These are phyloP conservation scores for Zymoseptoria ardabiliae DNA, from an alignment of 2,329 filamentous ascomycete species.

Conservation along the genomic window DNA sequence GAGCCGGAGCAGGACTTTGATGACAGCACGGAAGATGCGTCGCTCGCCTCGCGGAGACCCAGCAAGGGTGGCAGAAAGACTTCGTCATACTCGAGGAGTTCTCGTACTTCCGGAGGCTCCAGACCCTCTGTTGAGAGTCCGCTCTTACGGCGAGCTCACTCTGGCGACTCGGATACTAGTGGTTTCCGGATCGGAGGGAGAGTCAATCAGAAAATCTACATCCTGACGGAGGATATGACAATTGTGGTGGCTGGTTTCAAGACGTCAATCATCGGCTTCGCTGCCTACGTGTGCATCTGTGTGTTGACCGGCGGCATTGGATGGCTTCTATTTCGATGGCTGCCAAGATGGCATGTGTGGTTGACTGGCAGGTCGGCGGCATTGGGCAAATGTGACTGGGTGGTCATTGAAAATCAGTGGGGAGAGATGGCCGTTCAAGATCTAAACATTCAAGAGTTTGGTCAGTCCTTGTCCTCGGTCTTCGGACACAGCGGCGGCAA, in stretches of 20 bases:
- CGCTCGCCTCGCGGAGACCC: constrained; percentile 16
- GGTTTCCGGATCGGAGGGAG: constrained; percentile 54
- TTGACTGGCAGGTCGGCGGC: constrained; percentile 63
- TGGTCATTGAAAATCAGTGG: constrained; percentile 97
- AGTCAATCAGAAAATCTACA: constrained; percentile 83
- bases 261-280: constrained; percentile 63
- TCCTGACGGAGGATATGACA: constrained; percentile 86
- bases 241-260: constrained; percentile 88
- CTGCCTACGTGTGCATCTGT: constrained; percentile 64
- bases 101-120: constrained; percentile 42
- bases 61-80: constrained; percentile 34
- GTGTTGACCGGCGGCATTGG: constrained; percentile 65
- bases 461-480: constrained; percentile 56
- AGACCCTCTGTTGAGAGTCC: constrained; percentile 37
- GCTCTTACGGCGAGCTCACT: constrained; percentile 65
- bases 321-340: constrained; percentile 81
- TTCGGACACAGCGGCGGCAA: constrained; percentile 61
- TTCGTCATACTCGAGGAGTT: constrained; percentile 34
- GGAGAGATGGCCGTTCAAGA: constrained; percentile 76
- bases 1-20: constrained; percentile 29
- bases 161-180: constrained; percentile 61
- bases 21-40: constrained; percentile 8
- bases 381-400: constrained; percentile 74
- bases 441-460: constrained; percentile 54
- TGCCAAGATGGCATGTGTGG: constrained; percentile 77